Percentiles rank a stretch among this genome's conserved stretches.
These are phyloP conservation scores for Calcarisporium arbuscula DNA, from an alignment of 2,329 filamentous ascomycete species.

Conservation along the genomic window DNA sequence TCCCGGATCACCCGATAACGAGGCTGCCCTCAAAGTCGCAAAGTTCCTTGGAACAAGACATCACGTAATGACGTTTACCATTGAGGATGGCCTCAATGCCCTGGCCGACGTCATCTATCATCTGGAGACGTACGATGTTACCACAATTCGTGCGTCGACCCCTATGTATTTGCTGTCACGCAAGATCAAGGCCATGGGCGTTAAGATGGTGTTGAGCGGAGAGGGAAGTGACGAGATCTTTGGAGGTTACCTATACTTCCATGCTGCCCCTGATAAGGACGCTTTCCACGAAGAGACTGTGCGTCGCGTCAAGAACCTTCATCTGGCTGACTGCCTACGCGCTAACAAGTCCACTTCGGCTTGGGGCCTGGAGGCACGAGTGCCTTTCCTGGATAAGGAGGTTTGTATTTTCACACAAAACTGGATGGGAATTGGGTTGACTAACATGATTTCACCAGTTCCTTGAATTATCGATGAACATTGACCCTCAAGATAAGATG, in stretches of 20 bases:
- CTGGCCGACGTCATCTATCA: constrained; percentile 97
- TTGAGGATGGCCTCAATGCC: constrained; percentile 94
- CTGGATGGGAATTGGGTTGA: background rate
- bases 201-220: constrained; percentile 98
- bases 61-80: constrained; percentile 96
- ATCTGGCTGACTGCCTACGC: constrained; percentile 90
- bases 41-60: constrained; percentile 97
- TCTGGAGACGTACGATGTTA: constrained; percentile 96
- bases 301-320: constrained; percentile 90
- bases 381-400: constrained; percentile 95
- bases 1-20: constrained; percentile 84
- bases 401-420: constrained; percentile 29
- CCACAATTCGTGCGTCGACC: constrained; percentile 94
- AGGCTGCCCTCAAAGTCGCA: constrained; percentile 86
- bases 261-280: constrained; percentile 81
- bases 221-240: constrained; percentile 98
- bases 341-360: constrained; percentile 99
- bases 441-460: constrained; percentile 46
- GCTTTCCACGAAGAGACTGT: constrained; percentile 96
- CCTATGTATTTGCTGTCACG: constrained; percentile 97
- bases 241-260: constrained; percentile 97
- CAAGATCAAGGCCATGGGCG: constrained; percentile 99
- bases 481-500: constrained; percentile 93
- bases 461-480: constrained; percentile 85
- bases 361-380: constrained; percentile 95